phyloP scores from a whole-genome alignment of 176 grass and related monocot genomes.

The Typha latifolia region DNA sequence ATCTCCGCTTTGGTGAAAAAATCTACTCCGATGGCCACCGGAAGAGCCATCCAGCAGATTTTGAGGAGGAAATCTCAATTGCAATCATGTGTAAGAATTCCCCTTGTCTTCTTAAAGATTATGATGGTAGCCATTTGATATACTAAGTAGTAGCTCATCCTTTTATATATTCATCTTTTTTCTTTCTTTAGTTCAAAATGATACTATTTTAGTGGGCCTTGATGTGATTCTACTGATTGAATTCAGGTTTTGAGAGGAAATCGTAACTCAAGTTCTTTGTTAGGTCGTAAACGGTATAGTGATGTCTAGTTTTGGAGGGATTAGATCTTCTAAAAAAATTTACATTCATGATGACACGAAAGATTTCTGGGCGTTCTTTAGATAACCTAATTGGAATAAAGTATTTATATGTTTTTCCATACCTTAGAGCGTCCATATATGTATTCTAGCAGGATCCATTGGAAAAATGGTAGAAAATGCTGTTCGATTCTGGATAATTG shows the following conservation, averaged over 20 bases:
- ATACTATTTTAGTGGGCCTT: background rate
- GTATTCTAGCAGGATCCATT: background rate
- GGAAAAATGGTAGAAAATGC: background rate
- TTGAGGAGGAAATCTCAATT: slow-evolving; percentile 5
- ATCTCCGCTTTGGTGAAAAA: background rate
- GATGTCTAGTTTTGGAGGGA: background rate
- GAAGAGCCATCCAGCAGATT: slow-evolving; percentile 14
- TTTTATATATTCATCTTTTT: no score
- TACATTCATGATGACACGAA: background rate
- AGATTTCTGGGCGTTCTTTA: no score
- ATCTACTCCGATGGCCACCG: slow-evolving; percentile 2
- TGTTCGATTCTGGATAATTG: background rate
- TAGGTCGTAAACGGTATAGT: background rate
- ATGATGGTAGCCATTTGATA: background rate
- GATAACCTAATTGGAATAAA: no score
- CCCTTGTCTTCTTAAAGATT: background rate
- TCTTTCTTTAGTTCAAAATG: no score
- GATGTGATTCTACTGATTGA: background rate
- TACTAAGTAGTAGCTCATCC: background rate
- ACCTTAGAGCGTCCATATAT: background rate
- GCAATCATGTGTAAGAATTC: slow-evolving; percentile 18
- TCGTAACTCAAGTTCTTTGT: background rate
- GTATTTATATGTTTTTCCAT: background rate
- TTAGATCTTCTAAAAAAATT: no score
- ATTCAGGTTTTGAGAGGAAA: background rate